Evolutionary conservation across 306 rosid genomes (phyloP).

Genomic region (Vicia villosa): DNA sequence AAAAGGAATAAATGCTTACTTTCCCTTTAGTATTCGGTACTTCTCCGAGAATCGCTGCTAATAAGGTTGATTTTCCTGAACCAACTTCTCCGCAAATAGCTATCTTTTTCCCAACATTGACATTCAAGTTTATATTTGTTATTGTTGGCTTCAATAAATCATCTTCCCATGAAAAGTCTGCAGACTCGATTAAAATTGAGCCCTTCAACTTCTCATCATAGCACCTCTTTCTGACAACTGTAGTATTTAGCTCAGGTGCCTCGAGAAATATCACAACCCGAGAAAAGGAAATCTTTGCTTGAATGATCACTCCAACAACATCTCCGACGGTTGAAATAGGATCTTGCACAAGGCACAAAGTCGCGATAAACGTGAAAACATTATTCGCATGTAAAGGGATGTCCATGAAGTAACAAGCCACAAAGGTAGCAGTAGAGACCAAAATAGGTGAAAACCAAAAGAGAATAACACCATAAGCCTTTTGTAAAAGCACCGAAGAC

Average conservation of each 20-base stretch:
- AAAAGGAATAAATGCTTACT: too few species aligned
- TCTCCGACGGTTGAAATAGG: constrained; percentile 60
- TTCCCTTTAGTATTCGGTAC: too few species aligned
- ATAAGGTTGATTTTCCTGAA: too few species aligned
- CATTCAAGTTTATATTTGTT: too few species aligned
- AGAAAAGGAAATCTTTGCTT: constrained; percentile 63
- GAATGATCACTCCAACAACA: constrained; percentile 62
- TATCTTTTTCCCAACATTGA: too few species aligned
- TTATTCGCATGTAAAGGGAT: constrained; percentile 73
- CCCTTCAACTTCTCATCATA: constrained; percentile 28
- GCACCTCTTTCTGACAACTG: constrained; percentile 26
- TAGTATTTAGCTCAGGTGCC: constrained; percentile 59
- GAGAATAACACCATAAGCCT: constrained; percentile 47
- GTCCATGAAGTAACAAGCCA: constrained; percentile 55
- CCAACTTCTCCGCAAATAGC: too few species aligned
- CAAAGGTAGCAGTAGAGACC: constrained; percentile 71
- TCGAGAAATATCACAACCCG: constrained; percentile 61
- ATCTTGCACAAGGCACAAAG: constrained; percentile 72
- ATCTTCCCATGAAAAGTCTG: constrained; percentile 69
- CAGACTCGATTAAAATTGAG: constrained; percentile 47
- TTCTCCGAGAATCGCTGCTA: too few species aligned
- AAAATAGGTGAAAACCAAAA: constrained; percentile 67
- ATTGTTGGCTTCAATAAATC: constrained; percentile 37
- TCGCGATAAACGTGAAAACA: constrained; percentile 71
- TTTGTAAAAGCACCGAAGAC: constrained; percentile 49